phyloP scores from a whole-genome alignment of 148 eudicot species.

The Fagopyrum homotropicum region DNA sequence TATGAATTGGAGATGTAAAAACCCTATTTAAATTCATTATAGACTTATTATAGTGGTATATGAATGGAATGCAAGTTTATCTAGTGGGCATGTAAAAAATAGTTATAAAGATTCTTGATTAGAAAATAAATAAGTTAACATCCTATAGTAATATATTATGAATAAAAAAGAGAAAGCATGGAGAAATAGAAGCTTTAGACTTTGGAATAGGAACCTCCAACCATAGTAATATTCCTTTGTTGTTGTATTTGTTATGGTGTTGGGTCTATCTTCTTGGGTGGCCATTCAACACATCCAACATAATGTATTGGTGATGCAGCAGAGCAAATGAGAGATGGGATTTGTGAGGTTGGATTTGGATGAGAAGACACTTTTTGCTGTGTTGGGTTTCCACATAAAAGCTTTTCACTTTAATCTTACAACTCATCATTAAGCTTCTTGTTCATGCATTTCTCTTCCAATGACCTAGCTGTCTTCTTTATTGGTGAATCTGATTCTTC shows the following conservation, averaged over 20 bases:
- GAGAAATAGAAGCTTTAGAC: neutral
- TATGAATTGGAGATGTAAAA: too few relatives aligned
- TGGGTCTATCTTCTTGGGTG: neutral
- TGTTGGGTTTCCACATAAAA: slow-evolving; percentile 2
- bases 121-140: too few relatives aligned
- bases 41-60: too few relatives aligned
- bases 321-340: neutral
- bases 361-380: neutral
- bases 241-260: neutral
- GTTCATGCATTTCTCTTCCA: neutral
- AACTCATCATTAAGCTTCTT: neutral
- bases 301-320: neutral
- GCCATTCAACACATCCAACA: neutral
- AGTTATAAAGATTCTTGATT: too few relatives aligned
- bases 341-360: neutral
- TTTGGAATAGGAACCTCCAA: neutral
- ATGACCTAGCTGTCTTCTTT: neutral
- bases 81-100: too few relatives aligned
- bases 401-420: neutral
- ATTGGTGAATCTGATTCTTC: neutral
- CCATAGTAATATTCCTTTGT: neutral
- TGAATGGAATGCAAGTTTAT: too few relatives aligned
- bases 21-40: too few relatives aligned
- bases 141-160: neutral
- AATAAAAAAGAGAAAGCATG: neutral